A percentile compares a stretch with the other conserved stretches of the same genome.
Conservation (phyloP, 2,329 filamentous ascomycete species). For the Calonectria crousiana region DNA sequence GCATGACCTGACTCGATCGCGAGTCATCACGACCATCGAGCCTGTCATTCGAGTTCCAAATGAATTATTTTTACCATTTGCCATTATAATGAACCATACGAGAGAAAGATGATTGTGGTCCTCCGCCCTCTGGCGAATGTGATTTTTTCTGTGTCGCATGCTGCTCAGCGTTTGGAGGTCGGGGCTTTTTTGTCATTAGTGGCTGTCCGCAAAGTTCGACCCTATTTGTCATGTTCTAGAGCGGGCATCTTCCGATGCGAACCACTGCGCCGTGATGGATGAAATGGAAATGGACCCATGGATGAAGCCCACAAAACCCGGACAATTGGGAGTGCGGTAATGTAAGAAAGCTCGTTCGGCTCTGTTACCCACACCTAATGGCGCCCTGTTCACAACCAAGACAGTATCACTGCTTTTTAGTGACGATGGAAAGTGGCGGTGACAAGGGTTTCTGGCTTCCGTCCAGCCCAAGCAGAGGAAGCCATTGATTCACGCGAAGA, state of each 20-base stretch:
- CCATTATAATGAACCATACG: not conserved
- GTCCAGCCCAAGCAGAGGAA: not conserved
- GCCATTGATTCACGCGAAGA: not conserved
- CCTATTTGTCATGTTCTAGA: not conserved
- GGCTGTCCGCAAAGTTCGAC: not conserved
- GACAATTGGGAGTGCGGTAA: not conserved
- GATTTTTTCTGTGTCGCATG: not conserved
- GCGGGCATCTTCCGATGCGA: not conserved
- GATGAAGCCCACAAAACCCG: not conserved
- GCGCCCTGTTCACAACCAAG: not conserved
- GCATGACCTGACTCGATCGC: not conserved
- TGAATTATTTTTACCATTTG: not conserved
- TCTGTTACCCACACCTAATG: not conserved
- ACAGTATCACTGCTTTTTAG: not conserved
- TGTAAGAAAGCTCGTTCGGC: not conserved
- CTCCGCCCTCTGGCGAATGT: not conserved
- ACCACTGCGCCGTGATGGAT: not conserved
- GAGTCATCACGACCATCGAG: not conserved
- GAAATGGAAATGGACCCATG: not conserved
- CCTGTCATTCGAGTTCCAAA: not conserved
- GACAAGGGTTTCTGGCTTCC: not conserved
- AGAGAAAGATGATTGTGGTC: not conserved
- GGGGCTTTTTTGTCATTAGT: not conserved
- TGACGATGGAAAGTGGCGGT: slow-evolving; percentile 20
- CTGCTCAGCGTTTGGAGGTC: not conserved